Evolutionary conservation across 495 filamentous ascomycete species (phyloP).

Genomic region (Cairneyella variabilis): DNA sequence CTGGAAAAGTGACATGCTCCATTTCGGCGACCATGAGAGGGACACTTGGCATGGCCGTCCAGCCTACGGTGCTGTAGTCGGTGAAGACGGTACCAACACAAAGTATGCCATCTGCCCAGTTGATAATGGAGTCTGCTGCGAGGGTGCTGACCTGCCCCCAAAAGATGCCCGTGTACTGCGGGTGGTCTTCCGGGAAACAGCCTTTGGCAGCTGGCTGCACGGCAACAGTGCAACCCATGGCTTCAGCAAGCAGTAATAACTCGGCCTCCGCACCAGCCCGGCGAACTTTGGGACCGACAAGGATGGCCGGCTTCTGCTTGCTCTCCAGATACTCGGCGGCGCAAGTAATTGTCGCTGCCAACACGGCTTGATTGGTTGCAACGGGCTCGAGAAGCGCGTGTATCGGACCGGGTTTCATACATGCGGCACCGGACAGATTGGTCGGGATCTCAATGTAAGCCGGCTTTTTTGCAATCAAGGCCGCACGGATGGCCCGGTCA

Average conservation of each 20-base stretch:
- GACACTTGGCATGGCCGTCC: not conserved
- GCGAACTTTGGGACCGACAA: not conserved
- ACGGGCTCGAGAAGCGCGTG: not conserved
- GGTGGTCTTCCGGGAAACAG: not conserved
- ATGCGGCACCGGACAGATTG: not conserved
- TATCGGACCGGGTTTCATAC: not conserved
- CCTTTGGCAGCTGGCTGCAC: not conserved
- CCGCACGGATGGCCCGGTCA: not conserved
- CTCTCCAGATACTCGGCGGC: not conserved
- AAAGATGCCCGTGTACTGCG: not conserved
- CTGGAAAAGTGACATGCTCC: not conserved
- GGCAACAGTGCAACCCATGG: not conserved
- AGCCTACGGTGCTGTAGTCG: not conserved
- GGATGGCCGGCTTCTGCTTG: not conserved
- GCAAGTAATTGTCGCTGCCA: not conserved
- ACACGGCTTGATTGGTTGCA: not conserved
- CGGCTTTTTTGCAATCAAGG: not conserved
- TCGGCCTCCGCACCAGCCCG: not conserved
- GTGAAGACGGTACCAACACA: not conserved
- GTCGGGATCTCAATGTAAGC: slow-evolving; percentile 4
- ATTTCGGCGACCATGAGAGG: not conserved
- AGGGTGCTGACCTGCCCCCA: not conserved
- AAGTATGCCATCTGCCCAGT: not conserved
- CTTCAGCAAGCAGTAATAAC: not conserved
- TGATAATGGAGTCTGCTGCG: not conserved